phyloP scores from a whole-genome alignment of 345 rosid species.

The Eucalyptus cloeziana region DNA sequence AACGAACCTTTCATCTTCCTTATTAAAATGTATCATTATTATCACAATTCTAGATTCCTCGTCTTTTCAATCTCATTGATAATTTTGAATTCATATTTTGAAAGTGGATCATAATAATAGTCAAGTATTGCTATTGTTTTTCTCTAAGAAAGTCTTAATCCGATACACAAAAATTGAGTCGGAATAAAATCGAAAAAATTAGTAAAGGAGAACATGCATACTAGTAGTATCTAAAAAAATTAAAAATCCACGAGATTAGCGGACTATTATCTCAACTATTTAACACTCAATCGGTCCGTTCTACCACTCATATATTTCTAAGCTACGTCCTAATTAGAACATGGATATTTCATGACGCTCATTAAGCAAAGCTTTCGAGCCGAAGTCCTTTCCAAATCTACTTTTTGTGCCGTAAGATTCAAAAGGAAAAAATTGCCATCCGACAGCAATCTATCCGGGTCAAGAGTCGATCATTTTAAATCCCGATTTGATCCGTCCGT shows the following conservation, averaged over 20 bases:
- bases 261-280: background rate
- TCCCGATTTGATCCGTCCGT: background rate
- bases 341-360: background rate
- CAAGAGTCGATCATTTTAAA: background rate
- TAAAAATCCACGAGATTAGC: background rate
- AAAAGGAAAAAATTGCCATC: background rate
- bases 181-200: background rate
- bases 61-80: background rate
- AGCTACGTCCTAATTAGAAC: background rate
- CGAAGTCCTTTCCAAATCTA: background rate
- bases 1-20: background rate
- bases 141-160: background rate
- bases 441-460: background rate
- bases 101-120: background rate
- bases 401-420: rapidly evolving
- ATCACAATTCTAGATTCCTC: background rate
- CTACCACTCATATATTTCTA: background rate
- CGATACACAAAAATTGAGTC: background rate
- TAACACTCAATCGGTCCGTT: rapidly evolving
- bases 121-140: background rate
- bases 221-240: background rate
- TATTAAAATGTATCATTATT: background rate
- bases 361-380: background rate
- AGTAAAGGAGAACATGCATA: background rate
- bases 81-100: background rate